Conservation (phyloP, 331 rosid genomes). For the Ulmus americana region DNA sequence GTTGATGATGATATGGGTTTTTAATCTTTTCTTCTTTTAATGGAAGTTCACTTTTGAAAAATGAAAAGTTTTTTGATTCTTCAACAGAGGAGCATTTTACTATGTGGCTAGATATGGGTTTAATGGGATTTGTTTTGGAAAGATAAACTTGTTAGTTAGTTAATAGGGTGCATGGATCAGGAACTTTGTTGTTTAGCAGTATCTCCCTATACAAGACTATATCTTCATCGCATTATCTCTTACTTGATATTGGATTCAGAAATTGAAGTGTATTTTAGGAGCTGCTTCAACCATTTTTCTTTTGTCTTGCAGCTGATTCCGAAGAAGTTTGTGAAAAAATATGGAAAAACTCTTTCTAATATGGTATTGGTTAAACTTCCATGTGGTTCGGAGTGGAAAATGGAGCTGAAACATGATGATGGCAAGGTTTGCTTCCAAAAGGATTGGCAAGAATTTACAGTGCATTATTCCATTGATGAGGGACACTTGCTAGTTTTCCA, state of each 20-base stretch:
- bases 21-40: no score
- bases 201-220: no score
- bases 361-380: conserved; percentile 32
- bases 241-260: background rate
- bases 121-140: no score
- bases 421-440: conserved; percentile 30
- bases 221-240: background rate
- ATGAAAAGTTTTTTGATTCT: no score
- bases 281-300: background rate
- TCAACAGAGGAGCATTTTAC: no score
- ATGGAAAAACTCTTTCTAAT: conserved; percentile 24
- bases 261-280: background rate
- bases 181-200: no score
- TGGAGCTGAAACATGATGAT: conserved; percentile 13
- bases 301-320: conserved; percentile 26
- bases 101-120: no score
- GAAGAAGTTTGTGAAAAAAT: conserved; percentile 5
- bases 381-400: conserved; percentile 11
- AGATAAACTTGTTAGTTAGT: no score
- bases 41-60: no score
- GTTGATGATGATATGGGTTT: no score
- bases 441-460: conserved; percentile 29
- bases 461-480: conserved; percentile 11
- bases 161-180: no score
- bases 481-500: conserved; percentile 25